Percentiles rank a stretch among this genome's conserved stretches.
phyloP scores from a whole-genome alignment of 2,329 filamentous ascomycete species.

The Claviceps lovelessii region DNA sequence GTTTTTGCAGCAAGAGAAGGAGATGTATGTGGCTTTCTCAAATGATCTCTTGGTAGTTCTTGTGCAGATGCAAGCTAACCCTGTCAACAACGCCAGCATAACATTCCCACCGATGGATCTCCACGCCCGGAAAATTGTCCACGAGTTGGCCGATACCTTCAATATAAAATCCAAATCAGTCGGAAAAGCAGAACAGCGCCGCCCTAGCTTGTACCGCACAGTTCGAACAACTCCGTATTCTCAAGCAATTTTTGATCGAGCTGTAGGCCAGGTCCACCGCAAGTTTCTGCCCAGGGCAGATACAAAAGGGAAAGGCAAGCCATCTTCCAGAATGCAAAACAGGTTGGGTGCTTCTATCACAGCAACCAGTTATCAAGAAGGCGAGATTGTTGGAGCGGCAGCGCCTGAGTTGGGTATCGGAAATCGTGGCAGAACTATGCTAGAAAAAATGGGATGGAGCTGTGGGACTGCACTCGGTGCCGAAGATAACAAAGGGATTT shows the following conservation, averaged over 20 bases:
- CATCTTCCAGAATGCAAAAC: constrained; percentile 17
- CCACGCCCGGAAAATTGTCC: constrained; percentile 59
- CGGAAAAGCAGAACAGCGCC: constrained; percentile 58
- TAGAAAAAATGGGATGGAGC: constrained; percentile 97
- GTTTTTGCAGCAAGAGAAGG: constrained; percentile 51
- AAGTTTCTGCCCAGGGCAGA: constrained; percentile 44
- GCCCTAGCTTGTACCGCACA: constrained; percentile 65
- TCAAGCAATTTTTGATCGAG: constrained; percentile 37
- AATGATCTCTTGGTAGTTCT: not conserved
- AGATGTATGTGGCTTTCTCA: constrained; percentile 37
- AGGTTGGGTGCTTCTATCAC: constrained; percentile 8
- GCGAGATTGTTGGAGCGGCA: constrained; percentile 72
- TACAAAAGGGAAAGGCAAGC: constrained; percentile 20
- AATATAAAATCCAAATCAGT: constrained; percentile 73
- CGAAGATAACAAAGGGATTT: constrained; percentile 70
- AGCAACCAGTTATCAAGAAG: constrained; percentile 51
- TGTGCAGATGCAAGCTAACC: not conserved
- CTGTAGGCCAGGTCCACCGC: constrained; percentile 31
- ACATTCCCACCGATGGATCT: constrained; percentile 76
- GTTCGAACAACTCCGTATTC: constrained; percentile 47
- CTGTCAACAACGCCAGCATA: constrained; percentile 20
- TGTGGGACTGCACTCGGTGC: constrained; percentile 73
- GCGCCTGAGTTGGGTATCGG: constrained; percentile 71
- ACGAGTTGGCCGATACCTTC: constrained; percentile 62
- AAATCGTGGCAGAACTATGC: constrained; percentile 72